Evolutionary conservation across 768 basidiomycete genomes (phyloP).

Genomic region (Macrolepiota fuliginosa): DNA sequence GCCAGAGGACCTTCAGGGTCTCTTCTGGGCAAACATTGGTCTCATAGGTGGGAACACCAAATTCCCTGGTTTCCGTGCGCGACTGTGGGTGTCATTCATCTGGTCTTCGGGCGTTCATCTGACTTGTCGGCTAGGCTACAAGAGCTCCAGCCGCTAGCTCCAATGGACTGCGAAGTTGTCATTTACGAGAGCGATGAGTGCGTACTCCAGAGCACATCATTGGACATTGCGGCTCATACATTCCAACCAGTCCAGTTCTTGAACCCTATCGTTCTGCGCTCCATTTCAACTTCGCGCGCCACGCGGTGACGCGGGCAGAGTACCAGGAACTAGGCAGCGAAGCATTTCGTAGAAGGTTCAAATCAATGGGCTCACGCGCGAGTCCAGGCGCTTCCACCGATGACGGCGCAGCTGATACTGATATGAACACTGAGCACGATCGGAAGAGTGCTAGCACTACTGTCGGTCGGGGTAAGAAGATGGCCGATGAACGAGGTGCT

Average conservation of each 20-base stretch:
- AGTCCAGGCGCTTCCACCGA: background rate
- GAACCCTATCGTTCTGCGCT: slow-evolving; percentile 29
- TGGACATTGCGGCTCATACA: background rate
- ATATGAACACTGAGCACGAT: background rate
- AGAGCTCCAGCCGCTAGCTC: slow-evolving; percentile 79
- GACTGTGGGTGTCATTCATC: slow-evolving; percentile 59
- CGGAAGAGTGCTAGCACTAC: background rate
- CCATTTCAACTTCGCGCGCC: slow-evolving; percentile 45
- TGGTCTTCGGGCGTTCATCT: background rate
- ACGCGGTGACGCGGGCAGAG: slow-evolving; percentile 73
- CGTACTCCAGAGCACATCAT: slow-evolving; percentile 24
- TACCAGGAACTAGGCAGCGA: slow-evolving; percentile 82
- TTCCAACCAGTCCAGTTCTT: slow-evolving; percentile 2
- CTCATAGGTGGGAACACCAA: slow-evolving; percentile 82
- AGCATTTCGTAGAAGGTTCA: slow-evolving; percentile 73
- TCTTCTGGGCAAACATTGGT: slow-evolving; percentile 96
- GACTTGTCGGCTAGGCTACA: slow-evolving; percentile 46
- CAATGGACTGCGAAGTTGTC: slow-evolving; percentile 72
- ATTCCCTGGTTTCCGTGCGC: slow-evolving; percentile 67
- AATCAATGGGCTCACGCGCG: background rate
- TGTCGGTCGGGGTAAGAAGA: slow-evolving; percentile 1
- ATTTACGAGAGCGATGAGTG: slow-evolving; percentile 77
- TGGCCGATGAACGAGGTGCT: background rate
- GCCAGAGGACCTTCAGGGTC: slow-evolving; percentile 78
- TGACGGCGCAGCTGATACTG: background rate